Percentiles rank a stretch among this genome's conserved stretches.
These are phyloP conservation scores for Diplodia scrobiculata DNA, from an alignment of 2,329 filamentous ascomycete genomes.

Conservation along the genomic window DNA sequence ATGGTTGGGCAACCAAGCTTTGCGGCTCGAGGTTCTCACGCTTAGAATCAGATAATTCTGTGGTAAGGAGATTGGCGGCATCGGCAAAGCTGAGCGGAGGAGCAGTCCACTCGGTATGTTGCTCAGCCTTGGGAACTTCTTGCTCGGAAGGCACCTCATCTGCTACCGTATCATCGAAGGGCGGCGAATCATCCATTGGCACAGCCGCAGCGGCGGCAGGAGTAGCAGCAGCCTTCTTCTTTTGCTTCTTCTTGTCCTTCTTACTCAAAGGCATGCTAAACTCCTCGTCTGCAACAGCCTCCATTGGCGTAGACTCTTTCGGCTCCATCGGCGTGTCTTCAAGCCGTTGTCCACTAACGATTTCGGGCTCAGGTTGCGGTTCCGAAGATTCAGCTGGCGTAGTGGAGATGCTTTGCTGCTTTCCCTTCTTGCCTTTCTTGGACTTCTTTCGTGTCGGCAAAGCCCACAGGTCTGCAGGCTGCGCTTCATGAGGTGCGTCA, in stretches of 20 bases:
- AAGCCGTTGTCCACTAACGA: not conserved
- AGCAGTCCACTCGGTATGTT: not conserved
- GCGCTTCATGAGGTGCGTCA: not conserved
- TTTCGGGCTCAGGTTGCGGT: not conserved
- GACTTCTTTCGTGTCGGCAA: constrained; percentile 35
- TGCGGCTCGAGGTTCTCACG: not conserved
- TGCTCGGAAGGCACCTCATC: not conserved
- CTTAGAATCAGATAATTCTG: not conserved
- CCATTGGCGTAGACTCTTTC: constrained; percentile 2
- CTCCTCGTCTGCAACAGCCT: not conserved
- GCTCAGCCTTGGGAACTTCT: not conserved
- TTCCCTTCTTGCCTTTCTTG: constrained; percentile 38
- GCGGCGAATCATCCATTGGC: not conserved
- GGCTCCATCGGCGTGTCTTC: constrained; percentile 25
- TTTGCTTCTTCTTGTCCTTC: constrained; percentile 33
- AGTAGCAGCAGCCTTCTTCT: constrained; percentile 31
- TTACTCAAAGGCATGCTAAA: constrained; percentile 21
- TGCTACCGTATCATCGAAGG: not conserved
- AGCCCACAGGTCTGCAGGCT: constrained; percentile 1
- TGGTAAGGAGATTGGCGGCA: not conserved
- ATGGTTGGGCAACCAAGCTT: not conserved
- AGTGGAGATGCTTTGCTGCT: constrained; percentile 17
- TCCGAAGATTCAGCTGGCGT: constrained; percentile 29
- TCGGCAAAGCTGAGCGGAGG: constrained; percentile 1
- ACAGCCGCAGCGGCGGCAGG: constrained; percentile 14